Percentiles rank a stretch among this genome's conserved stretches.
Conservation (phyloP, 108 stramenopile genomes). For the Pseudonitzschia pungens region DNA sequence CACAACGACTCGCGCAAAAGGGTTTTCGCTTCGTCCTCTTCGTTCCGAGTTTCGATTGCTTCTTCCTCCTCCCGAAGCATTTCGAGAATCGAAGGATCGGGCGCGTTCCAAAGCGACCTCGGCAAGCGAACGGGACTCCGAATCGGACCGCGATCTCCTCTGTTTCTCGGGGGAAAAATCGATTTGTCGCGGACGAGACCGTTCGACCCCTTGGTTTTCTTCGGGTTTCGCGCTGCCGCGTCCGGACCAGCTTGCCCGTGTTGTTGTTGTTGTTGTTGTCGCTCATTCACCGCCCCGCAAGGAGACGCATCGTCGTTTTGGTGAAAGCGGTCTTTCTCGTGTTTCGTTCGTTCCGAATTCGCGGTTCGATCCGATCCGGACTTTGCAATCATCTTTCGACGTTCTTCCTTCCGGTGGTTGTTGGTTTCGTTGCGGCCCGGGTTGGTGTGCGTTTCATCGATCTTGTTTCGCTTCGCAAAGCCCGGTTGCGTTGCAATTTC, state of each 20-base stretch:
- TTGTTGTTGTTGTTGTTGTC: neutral
- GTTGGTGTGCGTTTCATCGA: neutral
- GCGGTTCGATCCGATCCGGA: neutral
- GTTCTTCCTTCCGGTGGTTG: neutral
- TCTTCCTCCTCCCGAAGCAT: constrained; percentile 7
- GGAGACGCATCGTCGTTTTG: no score
- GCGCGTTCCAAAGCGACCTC: constrained; percentile 4
- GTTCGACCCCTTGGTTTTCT: neutral
- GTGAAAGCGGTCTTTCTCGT: neutral
- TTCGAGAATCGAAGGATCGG: constrained; percentile 10
- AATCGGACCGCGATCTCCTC: neutral
- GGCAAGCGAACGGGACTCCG: constrained; percentile 6
- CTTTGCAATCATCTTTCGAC: neutral
- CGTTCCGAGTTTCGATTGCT: neutral
- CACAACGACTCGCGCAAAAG: neutral
- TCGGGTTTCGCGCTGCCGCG: neutral
- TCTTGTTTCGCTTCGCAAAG: neutral
- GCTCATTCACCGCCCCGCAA: no score
- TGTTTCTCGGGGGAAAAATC: neutral
- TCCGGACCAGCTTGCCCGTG: neutral
- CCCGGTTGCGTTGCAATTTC: neutral
- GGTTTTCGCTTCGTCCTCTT: neutral
- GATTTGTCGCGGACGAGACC: neutral
- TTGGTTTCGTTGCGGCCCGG: neutral
- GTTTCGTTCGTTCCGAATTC: neutral